Evolutionary conservation across 2,329 filamentous ascomycete genomes (phyloP).

Genomic region (Exophiala aquamarina): DNA sequence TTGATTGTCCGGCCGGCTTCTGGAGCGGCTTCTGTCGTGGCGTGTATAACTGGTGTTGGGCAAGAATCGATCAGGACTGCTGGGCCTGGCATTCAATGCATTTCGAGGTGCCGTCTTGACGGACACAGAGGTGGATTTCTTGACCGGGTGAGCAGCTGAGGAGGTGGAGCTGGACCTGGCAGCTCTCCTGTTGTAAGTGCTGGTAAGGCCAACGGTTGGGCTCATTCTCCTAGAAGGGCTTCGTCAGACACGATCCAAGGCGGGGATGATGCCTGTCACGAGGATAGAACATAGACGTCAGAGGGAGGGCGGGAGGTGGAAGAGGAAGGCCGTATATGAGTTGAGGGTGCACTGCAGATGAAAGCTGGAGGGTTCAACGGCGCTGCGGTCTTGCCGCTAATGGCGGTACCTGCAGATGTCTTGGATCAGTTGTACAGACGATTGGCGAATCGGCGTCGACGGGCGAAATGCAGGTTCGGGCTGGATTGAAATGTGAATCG

Average conservation of each 20-base stretch:
- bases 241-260: slow-evolving; percentile 2
- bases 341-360: slow-evolving; percentile 19
- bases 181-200: slow-evolving; percentile 21
- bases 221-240: slow-evolving; percentile 15
- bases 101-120: slow-evolving; percentile 32
- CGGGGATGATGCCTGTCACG: slow-evolving; percentile 8
- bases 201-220: slow-evolving; percentile 11
- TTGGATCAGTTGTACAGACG: slow-evolving; percentile 10
- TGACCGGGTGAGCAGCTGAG: slow-evolving; percentile 42
- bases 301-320: background rate
- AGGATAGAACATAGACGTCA: slow-evolving; percentile 4
- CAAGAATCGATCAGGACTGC: slow-evolving; percentile 25
- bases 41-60: slow-evolving; percentile 6
- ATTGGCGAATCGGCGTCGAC: slow-evolving; percentile 15
- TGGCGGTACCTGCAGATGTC: slow-evolving; percentile 20
- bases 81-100: slow-evolving; percentile 23
- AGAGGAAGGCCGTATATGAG: background rate
- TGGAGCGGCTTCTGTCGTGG: slow-evolving; percentile 18
- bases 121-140: slow-evolving; percentile 40
- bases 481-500: slow-evolving; percentile 13
- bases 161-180: slow-evolving; percentile 46
- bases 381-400: slow-evolving; percentile 16
- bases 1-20: slow-evolving; percentile 19
- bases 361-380: slow-evolving; percentile 8
- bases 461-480: slow-evolving; percentile 15